Evolutionary conservation across 306 rosid species (phyloP).

Genomic region (Pueraria montana): DNA sequence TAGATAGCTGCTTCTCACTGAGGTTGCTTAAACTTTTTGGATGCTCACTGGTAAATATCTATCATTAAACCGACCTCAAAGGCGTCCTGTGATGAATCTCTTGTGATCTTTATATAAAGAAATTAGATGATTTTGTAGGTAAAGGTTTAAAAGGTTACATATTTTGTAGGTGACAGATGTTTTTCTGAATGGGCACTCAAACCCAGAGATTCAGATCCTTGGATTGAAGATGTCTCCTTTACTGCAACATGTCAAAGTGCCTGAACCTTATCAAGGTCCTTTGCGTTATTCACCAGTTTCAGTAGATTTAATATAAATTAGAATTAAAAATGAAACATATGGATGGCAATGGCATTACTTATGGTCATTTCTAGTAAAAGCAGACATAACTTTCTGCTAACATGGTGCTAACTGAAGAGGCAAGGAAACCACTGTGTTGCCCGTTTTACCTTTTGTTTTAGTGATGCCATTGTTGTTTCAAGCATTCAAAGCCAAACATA

Average conservation of each 20-base stretch:
- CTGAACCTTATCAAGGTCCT: conserved; percentile 50
- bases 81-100: conserved; percentile 6
- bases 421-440: conserved; percentile 26
- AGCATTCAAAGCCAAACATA: conserved; percentile 18
- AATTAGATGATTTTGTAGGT: not conserved
- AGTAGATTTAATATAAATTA: conserved; percentile 22
- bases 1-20: conserved; percentile 77
- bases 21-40: conserved; percentile 79
- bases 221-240: conserved; percentile 67
- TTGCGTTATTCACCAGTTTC: conserved; percentile 51
- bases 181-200: conserved; percentile 77
- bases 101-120: not conserved
- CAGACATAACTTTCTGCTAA: conserved; percentile 30
- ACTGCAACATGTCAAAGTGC: conserved; percentile 50
- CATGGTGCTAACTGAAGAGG: conserved; percentile 26
- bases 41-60: conserved; percentile 76
- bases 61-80: conserved; percentile 5
- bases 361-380: conserved; percentile 4
- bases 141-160: conserved; percentile 8
- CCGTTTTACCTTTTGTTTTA: conserved; percentile 10
- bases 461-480: conserved; percentile 18
- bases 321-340: conserved; percentile 23
- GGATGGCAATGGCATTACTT: conserved; percentile 1
- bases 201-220: conserved; percentile 59
- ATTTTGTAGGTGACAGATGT: conserved; percentile 66